phyloP scores from a whole-genome alignment of 2,329 filamentous ascomycete genomes.

The Hypoxylon sp. region DNA sequence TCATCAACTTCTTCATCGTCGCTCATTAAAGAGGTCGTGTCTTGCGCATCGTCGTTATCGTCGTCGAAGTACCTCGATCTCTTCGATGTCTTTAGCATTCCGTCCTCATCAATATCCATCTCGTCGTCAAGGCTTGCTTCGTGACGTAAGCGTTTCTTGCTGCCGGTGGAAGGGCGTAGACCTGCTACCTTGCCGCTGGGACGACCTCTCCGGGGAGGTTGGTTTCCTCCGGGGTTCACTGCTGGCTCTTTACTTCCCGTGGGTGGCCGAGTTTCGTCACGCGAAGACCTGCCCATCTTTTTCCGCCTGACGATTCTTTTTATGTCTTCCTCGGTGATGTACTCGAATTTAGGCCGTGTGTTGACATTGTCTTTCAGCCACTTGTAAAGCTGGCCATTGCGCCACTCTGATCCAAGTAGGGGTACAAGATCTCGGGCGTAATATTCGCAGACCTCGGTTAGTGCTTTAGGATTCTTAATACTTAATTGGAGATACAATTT shows the following conservation, averaged over 20 bases:
- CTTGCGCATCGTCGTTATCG: conserved; percentile 46
- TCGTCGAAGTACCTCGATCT: conserved; percentile 46
- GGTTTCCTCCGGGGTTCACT: conserved; percentile 45
- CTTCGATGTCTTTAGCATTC: conserved; percentile 49
- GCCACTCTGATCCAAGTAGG: conserved; percentile 53
- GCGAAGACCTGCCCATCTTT: conserved; percentile 44
- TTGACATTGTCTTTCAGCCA: conserved; percentile 52
- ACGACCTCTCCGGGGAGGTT: conserved; percentile 53
- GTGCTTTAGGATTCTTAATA: conserved; percentile 56
- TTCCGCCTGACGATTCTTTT: conserved; percentile 47
- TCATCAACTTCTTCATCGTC: conserved; percentile 54
- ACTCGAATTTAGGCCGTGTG: conserved; percentile 48
- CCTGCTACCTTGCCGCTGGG: conserved; percentile 62
- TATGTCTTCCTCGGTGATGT: conserved; percentile 49
- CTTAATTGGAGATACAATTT: conserved; percentile 59
- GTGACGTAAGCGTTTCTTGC: conserved; percentile 63
- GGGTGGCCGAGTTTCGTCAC: conserved; percentile 30
- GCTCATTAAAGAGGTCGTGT: conserved; percentile 36
- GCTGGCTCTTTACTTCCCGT: conserved; percentile 42
- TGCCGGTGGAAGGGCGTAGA: conserved; percentile 59
- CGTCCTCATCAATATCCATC: conserved; percentile 55
- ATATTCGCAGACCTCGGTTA: conserved; percentile 61
- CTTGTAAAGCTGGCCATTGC: conserved; percentile 51
- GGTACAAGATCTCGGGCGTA: conserved; percentile 59
- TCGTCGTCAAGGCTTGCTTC: conserved; percentile 55